Percentiles rank a stretch among this genome's conserved stretches.
Evolutionary conservation across 2,329 filamentous ascomycete genomes (phyloP).

Genomic region (Aspergillus ochraceus): DNA sequence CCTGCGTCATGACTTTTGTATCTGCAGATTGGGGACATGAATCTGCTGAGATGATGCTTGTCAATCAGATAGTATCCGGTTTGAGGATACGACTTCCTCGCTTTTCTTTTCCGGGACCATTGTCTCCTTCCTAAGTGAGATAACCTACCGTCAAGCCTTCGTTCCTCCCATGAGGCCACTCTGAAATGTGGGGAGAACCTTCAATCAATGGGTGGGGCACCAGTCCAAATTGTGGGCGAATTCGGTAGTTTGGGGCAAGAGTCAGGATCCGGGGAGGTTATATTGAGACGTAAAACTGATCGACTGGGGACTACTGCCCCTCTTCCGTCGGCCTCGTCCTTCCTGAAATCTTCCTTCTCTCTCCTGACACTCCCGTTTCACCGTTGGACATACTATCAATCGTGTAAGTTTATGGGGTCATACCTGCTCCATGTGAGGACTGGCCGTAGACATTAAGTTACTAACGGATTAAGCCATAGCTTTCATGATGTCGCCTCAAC

Average conservation of each 20-base stretch:
- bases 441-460: no score
- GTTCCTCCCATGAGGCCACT: not conserved
- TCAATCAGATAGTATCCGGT: no score
- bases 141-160: not conserved
- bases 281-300: not conserved
- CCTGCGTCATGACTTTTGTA: no score
- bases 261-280: slow-evolving; percentile 1
- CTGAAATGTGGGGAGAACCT: slow-evolving; percentile 9
- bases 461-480: not conserved
- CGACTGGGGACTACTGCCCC: not conserved
- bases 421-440: not conserved
- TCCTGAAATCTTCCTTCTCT: not conserved
- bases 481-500: slow-evolving; percentile 30
- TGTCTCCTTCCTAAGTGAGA: no score
- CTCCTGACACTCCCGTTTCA: not conserved
- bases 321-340: not conserved
- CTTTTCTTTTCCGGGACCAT: no score
- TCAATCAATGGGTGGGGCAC: slow-evolving; percentile 5
- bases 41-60: no score
- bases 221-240: not conserved
- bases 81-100: no score
- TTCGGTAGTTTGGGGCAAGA: slow-evolving; percentile 1
- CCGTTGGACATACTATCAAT: not conserved
- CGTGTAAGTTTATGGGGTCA: not conserved
- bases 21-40: no score